Conservation (phyloP, 306 rosid genomes). For the Cucurbita argyrosperma region DNA sequence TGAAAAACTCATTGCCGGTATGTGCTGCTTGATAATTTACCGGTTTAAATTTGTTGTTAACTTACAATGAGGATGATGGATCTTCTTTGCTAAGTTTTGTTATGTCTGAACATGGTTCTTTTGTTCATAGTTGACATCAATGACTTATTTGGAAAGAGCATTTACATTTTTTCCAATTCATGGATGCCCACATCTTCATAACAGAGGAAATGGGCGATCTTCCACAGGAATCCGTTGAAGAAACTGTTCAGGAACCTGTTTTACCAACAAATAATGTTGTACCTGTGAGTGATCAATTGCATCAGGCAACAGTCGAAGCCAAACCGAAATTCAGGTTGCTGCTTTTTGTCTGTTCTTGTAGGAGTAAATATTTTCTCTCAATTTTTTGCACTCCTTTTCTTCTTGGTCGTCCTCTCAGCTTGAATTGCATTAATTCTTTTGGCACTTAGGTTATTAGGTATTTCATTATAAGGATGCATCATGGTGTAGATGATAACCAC, state of each 20-base stretch:
- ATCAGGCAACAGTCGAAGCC: constrained; percentile 16
- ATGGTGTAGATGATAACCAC: background rate
- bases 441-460: background rate
- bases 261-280: constrained; percentile 14
- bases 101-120: background rate
- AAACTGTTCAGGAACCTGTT: constrained; percentile 11
- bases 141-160: background rate
- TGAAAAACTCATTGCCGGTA: constrained; percentile 54
- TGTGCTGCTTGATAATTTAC: constrained; percentile 1
- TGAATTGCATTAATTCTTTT: background rate
- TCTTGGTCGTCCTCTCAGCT: background rate
- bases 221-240: constrained; percentile 16
- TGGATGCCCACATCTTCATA: constrained; percentile 12
- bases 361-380: background rate
- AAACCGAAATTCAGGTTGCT: constrained; percentile 71
- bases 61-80: background rate
- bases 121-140: background rate
- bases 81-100: background rate
- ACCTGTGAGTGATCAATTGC: constrained; percentile 16
- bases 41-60: background rate
- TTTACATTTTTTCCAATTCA: constrained; percentile 2
- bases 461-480: background rate
- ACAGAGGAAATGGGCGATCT: constrained; percentile 45
- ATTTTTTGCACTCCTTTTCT: background rate
- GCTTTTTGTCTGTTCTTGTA: background rate